Conservation (phyloP, 805 yeast species). For the Spathaspora gorwiae region DNA sequence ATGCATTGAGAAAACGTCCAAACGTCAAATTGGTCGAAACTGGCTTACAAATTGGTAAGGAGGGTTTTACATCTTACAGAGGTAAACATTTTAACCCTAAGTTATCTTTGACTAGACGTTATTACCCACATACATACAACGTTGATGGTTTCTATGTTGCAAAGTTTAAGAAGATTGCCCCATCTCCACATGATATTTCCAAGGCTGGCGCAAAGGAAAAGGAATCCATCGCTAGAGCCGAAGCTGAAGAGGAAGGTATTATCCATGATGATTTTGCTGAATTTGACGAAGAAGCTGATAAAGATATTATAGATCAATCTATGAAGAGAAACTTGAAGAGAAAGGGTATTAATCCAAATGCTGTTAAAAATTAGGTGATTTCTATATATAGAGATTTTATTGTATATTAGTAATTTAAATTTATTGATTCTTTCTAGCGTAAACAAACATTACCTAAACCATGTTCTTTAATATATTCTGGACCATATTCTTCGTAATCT, state of each 20-base stretch:
- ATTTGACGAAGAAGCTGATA: constrained; percentile 75
- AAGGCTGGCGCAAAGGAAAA: constrained; percentile 87
- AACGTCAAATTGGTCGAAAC: constrained; percentile 92
- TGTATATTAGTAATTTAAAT: not conserved
- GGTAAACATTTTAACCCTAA: constrained; percentile 85
- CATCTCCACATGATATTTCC: constrained; percentile 79
- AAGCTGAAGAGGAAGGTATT: constrained; percentile 75
- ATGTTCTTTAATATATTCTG: constrained; percentile 86
- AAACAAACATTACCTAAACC: constrained; percentile 61
- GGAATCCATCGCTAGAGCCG: constrained; percentile 76
- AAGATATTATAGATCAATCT: constrained; percentile 62
- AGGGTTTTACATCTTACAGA: constrained; percentile 88
- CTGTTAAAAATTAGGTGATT: constrained; percentile 15
- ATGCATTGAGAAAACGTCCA: constrained; percentile 92
- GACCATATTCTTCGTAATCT: constrained; percentile 86
- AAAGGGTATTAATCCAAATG: constrained; percentile 69
- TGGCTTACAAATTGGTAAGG: constrained; percentile 89
- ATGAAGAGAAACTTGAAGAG: constrained; percentile 61
- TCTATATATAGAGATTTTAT: too few species aligned
- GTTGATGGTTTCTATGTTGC: constrained; percentile 99
- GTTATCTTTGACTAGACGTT: constrained; percentile 81
- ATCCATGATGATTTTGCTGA: constrained; percentile 83
- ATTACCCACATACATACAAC: constrained; percentile 96
- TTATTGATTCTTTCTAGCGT: constrained; percentile 6
- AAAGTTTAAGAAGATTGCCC: constrained; percentile 84